A percentile compares a stretch with the other conserved stretches of the same genome.
Conservation (phyloP, 148 eudicot genomes). For the Cornus kousa region DNA sequence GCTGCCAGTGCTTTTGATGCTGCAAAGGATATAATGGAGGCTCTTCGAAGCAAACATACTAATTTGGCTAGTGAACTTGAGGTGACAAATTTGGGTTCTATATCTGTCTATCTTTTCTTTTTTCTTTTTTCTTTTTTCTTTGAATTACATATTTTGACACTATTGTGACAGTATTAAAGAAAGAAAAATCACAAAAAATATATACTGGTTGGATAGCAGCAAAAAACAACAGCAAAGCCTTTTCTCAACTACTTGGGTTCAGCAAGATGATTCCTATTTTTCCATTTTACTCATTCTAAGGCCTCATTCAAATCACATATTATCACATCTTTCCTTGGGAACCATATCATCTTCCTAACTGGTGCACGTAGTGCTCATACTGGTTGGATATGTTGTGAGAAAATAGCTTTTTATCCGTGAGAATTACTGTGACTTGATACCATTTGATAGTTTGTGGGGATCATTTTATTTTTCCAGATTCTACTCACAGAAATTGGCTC, state of each 20-base stretch:
- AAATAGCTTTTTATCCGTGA: not conserved
- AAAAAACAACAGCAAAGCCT: too few species aligned
- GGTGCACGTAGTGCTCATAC: not conserved
- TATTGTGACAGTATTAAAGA: not conserved
- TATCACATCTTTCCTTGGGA: too few species aligned
- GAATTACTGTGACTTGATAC: not conserved
- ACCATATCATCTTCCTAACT: not conserved
- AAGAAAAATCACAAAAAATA: too few species aligned
- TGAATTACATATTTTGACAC: not conserved
- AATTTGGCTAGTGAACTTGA: slow-evolving; percentile 98
- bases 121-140: not conserved
- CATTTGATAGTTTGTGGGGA: not conserved
- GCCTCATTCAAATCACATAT: too few species aligned
- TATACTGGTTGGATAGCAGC: too few species aligned
- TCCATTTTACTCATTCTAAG: too few species aligned
- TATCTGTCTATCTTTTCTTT: too few species aligned
- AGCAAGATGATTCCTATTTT: too few species aligned
- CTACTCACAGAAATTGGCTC: slow-evolving; percentile 96
- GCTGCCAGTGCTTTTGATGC: slow-evolving; percentile 98
- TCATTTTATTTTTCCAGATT: slow-evolving; percentile 39
- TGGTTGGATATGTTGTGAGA: not conserved
- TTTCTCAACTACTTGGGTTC: too few species aligned
- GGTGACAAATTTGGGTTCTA: slow-evolving; percentile 32
- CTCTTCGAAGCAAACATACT: slow-evolving; percentile 95
- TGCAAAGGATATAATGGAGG: slow-evolving; percentile 98